These are phyloP conservation scores for Colletotrichum sp. DNA, from an alignment of 2,329 filamentous ascomycete genomes.

Conservation along the genomic window DNA sequence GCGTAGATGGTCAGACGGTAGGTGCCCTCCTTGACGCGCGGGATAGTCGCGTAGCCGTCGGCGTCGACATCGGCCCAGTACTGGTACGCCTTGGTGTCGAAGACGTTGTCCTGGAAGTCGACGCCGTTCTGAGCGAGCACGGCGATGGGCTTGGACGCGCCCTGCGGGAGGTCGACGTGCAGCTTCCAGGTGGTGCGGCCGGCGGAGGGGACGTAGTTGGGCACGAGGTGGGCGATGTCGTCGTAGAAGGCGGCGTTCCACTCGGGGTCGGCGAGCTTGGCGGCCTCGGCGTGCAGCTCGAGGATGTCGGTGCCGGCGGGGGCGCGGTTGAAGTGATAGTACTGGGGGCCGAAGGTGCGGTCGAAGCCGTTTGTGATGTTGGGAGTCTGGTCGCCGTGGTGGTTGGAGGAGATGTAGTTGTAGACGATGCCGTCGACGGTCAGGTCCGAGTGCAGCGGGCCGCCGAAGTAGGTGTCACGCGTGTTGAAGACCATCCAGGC, in stretches of 20 bases:
- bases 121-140: constrained; percentile 55
- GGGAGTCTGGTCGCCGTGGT: constrained; percentile 64
- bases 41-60: constrained; percentile 51
- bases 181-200: constrained; percentile 56
- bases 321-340: constrained; percentile 65
- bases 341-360: constrained; percentile 65
- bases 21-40: constrained; percentile 57
- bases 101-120: constrained; percentile 63
- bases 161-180: constrained; percentile 54
- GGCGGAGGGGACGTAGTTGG: constrained; percentile 61
- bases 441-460: constrained; percentile 63
- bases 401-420: constrained; percentile 64
- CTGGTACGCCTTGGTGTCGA: constrained; percentile 54
- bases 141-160: constrained; percentile 53
- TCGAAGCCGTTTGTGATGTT: constrained; percentile 68
- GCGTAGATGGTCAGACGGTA: constrained; percentile 70
- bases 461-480: constrained; percentile 63
- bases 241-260: constrained; percentile 70
- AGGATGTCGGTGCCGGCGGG: constrained; percentile 48
- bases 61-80: constrained; percentile 59
- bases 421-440: constrained; percentile 67
- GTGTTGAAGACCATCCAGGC: constrained; percentile 68
- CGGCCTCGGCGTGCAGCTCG: constrained; percentile 58
- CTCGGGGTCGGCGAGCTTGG: constrained; percentile 50
- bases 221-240: constrained; percentile 62